These are phyloP conservation scores for Volvariella surrecta DNA, from an alignment of 1,284 basidiomycete species.

Conservation along the genomic window DNA sequence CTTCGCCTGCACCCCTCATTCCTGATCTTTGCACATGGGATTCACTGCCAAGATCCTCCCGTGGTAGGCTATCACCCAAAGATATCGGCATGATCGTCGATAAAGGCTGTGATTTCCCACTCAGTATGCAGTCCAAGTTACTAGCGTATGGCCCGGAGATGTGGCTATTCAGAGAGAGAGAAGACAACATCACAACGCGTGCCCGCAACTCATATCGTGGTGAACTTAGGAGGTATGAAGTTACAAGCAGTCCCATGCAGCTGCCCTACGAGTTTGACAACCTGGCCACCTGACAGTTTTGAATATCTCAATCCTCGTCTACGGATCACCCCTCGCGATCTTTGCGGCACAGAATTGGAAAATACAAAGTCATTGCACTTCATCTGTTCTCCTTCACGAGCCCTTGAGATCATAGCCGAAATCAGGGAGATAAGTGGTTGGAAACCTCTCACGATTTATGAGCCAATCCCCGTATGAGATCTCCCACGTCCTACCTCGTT, in stretches of 20 bases:
- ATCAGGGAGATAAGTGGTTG: conserved; percentile 52
- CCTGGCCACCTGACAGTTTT: conserved; percentile 51
- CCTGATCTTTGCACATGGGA: conserved; percentile 1
- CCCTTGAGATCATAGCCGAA: conserved; percentile 59
- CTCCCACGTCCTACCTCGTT: conserved; percentile 17
- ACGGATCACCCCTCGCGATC: conserved; percentile 64
- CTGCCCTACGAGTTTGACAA: not conserved
- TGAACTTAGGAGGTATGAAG: conserved; percentile 53
- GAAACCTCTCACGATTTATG: conserved; percentile 66
- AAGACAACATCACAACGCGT: conserved; percentile 53
- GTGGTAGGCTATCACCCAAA: conserved; percentile 49
- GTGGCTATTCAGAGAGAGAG: conserved; percentile 69
- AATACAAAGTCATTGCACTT: conserved; percentile 70
- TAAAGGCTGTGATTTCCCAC: conserved; percentile 72
- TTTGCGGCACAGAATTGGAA: conserved; percentile 44
- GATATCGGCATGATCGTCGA: conserved; percentile 81
- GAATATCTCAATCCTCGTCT: conserved; percentile 73
- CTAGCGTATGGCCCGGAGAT: conserved; percentile 65
- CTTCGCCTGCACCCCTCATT: not conserved
- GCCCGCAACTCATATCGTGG: conserved; percentile 77
- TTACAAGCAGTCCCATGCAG: not conserved
- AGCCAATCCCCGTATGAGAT: conserved; percentile 70
- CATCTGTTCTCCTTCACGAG: conserved; percentile 76
- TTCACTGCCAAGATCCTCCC: not conserved
- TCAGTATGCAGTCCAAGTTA: conserved; percentile 46